Base-by-base conservation (phyloP, 345 rosid genomes). In the Moricandia arvensis region DNA sequence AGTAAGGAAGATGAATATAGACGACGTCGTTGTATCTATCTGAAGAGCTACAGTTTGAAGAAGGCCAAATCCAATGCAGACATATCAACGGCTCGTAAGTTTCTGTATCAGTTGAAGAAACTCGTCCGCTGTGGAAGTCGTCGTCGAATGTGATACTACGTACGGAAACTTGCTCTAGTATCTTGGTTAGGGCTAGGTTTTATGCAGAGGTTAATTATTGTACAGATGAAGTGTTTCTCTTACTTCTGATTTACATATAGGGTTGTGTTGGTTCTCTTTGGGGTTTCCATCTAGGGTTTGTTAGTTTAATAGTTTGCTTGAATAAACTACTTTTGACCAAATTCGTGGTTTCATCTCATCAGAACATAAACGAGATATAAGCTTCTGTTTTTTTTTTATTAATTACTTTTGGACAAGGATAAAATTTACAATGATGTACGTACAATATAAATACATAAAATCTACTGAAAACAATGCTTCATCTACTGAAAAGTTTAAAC, bases 101-200 rank as follows among this genome's bases (percentile, higher is more conserved):
- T 67, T 59, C 11, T 75, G 31, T 16, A 4, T 16, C 21, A 60
- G 68, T 60, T 75, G 68, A 75, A 75, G 68, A 75, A 75, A 24
- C 62, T 75, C 29, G 54, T 75, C 69, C 61, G 54, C 13, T 47
- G 10, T 58, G 3, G 8, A 10, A 15, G 38, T 43, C 24, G 24
- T 21, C 4, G 16, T 21, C 24, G 24, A 21, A 0, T 21, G 24
- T 21, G 24, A 21, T 21, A n/a, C n/a, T n/a, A 21, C 24, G 24
- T 21, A 21, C 24, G 24, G n/a, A 21, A 2, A 21, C 24, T 21
- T 21, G 24, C 24, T 21, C 1, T 21, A 21, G 24, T 21, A 21
- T 21, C 24, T 21, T 21, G 24, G 24, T 47, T 11, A 73, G 30
- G 63, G 63, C 3, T 62, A 51, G 17, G 35, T 29, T 49, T 49